Percentiles rank a stretch among this genome's conserved stretches.
Conservation (phyloP, 768 basidiomycete genomes). For the Boletus vermiculosoides region DNA sequence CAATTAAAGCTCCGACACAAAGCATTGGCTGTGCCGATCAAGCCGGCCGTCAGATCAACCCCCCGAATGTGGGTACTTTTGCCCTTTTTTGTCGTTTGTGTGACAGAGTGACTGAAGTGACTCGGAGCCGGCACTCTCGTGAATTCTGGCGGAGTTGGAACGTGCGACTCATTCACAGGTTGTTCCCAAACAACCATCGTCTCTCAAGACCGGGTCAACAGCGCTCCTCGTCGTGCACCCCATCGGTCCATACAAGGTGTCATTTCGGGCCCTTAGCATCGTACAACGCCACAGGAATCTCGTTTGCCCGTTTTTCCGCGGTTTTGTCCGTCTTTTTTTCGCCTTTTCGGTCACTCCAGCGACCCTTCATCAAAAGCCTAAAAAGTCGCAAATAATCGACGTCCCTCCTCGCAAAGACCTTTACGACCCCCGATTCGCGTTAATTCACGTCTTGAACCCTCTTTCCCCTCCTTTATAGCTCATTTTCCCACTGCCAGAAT, state of each 20-base stretch:
- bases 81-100: neutral
- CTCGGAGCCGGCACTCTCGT: conserved; percentile 17
- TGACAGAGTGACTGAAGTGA: conserved; percentile 22
- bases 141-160: conserved; percentile 36
- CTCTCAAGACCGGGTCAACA: conserved; percentile 20
- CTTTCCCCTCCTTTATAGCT: conserved; percentile 1
- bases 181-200: conserved; percentile 36
- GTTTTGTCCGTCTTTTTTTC: conserved; percentile 17
- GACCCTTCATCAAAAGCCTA: conserved; percentile 2
- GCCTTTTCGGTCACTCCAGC: conserved; percentile 5
- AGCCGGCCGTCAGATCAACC: conserved; percentile 1
- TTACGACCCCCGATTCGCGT: conserved; percentile 24
- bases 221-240: conserved; percentile 12
- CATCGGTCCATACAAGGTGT: conserved; percentile 7
- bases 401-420: neutral
- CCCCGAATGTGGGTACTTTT: neutral
- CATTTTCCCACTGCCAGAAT: neutral
- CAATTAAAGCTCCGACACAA: conserved; percentile 25
- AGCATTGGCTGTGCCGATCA: conserved; percentile 1
- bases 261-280: neutral
- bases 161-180: conserved; percentile 32
- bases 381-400: conserved; percentile 26
- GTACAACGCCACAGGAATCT: neutral
- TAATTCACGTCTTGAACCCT: conserved; percentile 23
- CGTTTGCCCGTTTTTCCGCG: conserved; percentile 11